A percentile compares a stretch with the other conserved stretches of the same genome.
phyloP scores from a whole-genome alignment of 2,329 filamentous ascomycete genomes.

The Chrysoporthe deuterocubensis region DNA sequence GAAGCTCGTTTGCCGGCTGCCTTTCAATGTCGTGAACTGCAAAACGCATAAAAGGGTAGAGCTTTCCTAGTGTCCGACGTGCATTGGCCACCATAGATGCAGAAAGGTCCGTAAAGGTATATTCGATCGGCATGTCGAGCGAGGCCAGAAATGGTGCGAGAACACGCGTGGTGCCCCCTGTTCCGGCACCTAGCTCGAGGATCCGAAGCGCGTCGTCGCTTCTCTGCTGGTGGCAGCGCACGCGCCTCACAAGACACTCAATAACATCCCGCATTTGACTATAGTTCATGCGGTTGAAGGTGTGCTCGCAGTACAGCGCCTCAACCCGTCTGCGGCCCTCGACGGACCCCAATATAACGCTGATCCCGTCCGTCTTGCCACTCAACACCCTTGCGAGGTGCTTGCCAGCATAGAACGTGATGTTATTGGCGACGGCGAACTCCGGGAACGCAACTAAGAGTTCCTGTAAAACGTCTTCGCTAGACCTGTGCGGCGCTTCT shows the following conservation, averaged over 20 bases:
- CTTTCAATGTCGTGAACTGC: conserved; percentile 37
- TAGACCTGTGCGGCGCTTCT: conserved; percentile 31
- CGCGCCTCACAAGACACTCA: not conserved
- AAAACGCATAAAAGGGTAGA: conserved; percentile 37
- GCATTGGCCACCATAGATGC: conserved; percentile 38
- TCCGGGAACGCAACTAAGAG: conserved; percentile 36
- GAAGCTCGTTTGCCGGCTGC: conserved; percentile 31
- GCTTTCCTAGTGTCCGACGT: conserved; percentile 31
- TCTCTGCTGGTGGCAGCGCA: not conserved
- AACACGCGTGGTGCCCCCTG: conserved; percentile 40
- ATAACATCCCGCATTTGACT: not conserved
- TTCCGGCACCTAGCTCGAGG: conserved; percentile 40
- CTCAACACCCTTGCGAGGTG: conserved; percentile 27
- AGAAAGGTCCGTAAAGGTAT: conserved; percentile 47
- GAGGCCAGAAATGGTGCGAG: conserved; percentile 33
- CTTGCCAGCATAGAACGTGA: conserved; percentile 23
- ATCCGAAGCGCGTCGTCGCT: conserved; percentile 33
- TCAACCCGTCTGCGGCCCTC: not conserved
- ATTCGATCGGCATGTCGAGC: conserved; percentile 37
- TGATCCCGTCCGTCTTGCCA: conserved; percentile 28
- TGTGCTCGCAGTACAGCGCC: not conserved
- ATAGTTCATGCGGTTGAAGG: not conserved
- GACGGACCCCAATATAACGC: conserved; percentile 30
- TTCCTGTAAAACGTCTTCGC: conserved; percentile 35
- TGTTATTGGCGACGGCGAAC: conserved; percentile 33